Evolutionary conservation across 306 rosid species (phyloP), one percentile per base, ranked within the genome.

Genomic region (Prosopis cineraria): DNA sequence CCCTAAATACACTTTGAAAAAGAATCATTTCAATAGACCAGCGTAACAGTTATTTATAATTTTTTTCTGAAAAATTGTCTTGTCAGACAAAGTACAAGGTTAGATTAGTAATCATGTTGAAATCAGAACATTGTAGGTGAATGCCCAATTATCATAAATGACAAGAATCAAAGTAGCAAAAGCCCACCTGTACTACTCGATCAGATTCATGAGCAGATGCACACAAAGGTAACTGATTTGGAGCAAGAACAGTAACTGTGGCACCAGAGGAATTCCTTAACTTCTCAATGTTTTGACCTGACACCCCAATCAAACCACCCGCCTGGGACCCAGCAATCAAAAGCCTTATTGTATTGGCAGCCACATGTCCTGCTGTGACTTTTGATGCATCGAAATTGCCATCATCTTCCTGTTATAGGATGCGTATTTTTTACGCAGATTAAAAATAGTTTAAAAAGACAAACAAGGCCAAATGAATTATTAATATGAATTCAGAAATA

Each of bases 141-240:
- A 72, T n/a, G 70, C 7, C 34, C 62, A 40, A 39, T 36, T 43
- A 25, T 13, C 64, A 70, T 74, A 39, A 44, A 41, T 72, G 44
- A 72, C 50, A 22, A 68, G 63, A 68, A 47, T 41, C 80, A 67
- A 45, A 27, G 66, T 41, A 55, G 60, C 66, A 24, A 10, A 64
- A 87, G 59, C 88, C 72, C 73, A 94, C 98, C 89, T 94, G 98
- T 19, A 94, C 95, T 75, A 94, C 95, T 79, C 98, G 87, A 79
- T 94, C 98, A n/a, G 98, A 92, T 84, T 92, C 97, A 70, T 88
- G 94, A 48, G 98, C 98, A 80, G 98, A 94, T 16, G 97, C 98
- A 83, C 98, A 94, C 77, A 87, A 72, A 81, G 98, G 97, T 84
- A 90, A 84, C 82, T 92, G 98, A 84, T 84, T 94, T 3, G 89